Evolutionary conservation across 2,329 filamentous ascomycete genomes (phyloP).

Genomic region (Cryoendolithus antarcticus): DNA sequence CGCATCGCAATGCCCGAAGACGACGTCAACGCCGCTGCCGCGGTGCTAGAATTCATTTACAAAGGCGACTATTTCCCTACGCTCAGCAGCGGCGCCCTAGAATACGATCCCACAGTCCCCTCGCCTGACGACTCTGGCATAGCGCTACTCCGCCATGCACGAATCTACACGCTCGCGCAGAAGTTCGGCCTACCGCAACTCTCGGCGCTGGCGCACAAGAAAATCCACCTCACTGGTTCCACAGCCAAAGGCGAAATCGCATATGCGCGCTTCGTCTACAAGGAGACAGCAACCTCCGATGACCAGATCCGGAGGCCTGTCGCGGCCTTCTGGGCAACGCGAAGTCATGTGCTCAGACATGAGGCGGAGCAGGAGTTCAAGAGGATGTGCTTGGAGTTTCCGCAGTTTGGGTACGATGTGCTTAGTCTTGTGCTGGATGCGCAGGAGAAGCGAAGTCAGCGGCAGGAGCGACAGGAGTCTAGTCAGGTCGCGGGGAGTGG

Average conservation of each 20-base stretch:
- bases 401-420: constrained; percentile 87
- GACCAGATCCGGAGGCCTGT: constrained; percentile 65
- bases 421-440: constrained; percentile 51
- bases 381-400: constrained; percentile 72
- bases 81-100: constrained; percentile 50
- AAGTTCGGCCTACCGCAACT: constrained; percentile 56
- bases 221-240: constrained; percentile 84
- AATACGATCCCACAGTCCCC: constrained; percentile 54
- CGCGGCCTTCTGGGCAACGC: constrained; percentile 79
- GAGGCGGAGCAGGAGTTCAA: constrained; percentile 82
- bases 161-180: constrained; percentile 77
- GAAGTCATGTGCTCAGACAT: constrained; percentile 67
- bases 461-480: constrained; percentile 20
- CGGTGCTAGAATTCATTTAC: constrained; percentile 74
- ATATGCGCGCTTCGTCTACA: constrained; percentile 85
- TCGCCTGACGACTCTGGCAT: constrained; percentile 63
- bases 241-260: constrained; percentile 82
- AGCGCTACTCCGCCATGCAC: constrained; percentile 77
- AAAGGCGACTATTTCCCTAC: constrained; percentile 75
- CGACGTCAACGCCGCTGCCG: constrained; percentile 61
- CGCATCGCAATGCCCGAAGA: constrained; percentile 57
- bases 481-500: constrained; percentile 24
- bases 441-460: constrained; percentile 33
- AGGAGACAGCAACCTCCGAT: constrained; percentile 58
- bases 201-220: constrained; percentile 66